phyloP scores from a whole-genome alignment of 2,329 filamentous ascomycete species.

The Balansia obtecta region DNA sequence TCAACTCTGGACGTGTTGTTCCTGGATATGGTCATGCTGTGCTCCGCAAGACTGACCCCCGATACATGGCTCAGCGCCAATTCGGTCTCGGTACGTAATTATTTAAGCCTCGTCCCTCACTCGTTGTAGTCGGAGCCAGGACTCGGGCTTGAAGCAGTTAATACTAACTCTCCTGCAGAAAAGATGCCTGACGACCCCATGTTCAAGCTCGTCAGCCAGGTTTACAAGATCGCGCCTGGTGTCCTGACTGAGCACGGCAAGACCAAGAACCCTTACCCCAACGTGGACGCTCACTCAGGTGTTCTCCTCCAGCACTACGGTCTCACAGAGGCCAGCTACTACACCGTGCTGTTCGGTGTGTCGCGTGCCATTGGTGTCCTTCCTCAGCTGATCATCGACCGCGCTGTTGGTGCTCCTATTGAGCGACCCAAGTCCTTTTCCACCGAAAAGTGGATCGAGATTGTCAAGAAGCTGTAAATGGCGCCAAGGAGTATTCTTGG shows the following conservation, averaged over 20 bases:
- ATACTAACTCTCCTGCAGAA: conserved; percentile 29
- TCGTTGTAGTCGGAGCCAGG: neutral
- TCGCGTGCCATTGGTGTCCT: conserved; percentile 96
- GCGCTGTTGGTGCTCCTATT: conserved; percentile 89
- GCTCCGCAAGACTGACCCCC: conserved; percentile 98
- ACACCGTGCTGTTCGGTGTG: conserved; percentile 99
- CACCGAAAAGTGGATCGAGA: conserved; percentile 91
- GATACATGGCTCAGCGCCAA: conserved; percentile 95
- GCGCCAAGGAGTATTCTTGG: neutral
- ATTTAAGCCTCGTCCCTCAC: neutral
- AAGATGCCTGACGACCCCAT: conserved; percentile 95
- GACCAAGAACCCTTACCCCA: conserved; percentile 99
- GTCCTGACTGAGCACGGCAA: conserved; percentile 99
- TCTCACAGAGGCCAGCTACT: conserved; percentile 97
- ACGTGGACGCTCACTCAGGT: conserved; percentile 97
- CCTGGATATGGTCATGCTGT: conserved; percentile 98
- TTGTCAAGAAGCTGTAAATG: conserved; percentile 78
- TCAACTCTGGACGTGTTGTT: conserved; percentile 91
- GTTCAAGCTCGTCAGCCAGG: conserved; percentile 99
- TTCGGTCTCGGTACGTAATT: conserved; percentile 57
- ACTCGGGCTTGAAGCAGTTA: neutral
- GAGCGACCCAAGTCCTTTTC: conserved; percentile 99
- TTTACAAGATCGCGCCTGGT: conserved; percentile 98
- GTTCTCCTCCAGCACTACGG: conserved; percentile 99
- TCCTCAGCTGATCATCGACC: conserved; percentile 98